These are phyloP conservation scores for Ruellia speciosa DNA, from an alignment of 305 asterid species.

Conservation along the genomic window DNA sequence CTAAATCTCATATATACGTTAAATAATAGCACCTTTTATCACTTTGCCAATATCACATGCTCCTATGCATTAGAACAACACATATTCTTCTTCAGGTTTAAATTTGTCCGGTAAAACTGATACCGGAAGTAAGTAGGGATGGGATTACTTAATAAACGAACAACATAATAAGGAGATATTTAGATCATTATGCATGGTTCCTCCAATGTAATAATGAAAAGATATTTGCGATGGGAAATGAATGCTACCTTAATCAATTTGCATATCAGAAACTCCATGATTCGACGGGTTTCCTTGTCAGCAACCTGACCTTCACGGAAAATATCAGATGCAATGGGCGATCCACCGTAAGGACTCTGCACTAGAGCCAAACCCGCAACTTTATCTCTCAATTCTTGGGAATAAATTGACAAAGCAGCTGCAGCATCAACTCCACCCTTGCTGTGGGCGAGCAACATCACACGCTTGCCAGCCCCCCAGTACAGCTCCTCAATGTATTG, in stretches of 20 bases:
- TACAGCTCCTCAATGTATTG: conserved; percentile 80
- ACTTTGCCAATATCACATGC: too few relatives aligned
- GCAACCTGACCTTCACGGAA: conserved; percentile 93
- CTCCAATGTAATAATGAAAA: not conserved
- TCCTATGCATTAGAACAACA: too few relatives aligned
- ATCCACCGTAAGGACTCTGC: conserved; percentile 93
- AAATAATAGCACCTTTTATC: too few relatives aligned
- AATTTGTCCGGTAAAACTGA: too few relatives aligned
- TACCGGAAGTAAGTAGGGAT: too few relatives aligned
- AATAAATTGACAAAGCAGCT: conserved; percentile 83
- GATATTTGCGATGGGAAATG: conserved; percentile 5
- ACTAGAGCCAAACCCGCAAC: conserved; percentile 84
- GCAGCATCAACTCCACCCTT: conserved; percentile 99
- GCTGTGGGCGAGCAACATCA: conserved; percentile 93
- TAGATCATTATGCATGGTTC: too few relatives aligned
- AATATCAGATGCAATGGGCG: conserved; percentile 84
- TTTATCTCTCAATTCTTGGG: conserved; percentile 57
- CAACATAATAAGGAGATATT: too few relatives aligned
- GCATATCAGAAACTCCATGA: conserved; percentile 81
- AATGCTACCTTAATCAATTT: conserved; percentile 69
- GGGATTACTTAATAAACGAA: too few relatives aligned
- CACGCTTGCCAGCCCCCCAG: conserved; percentile 93
- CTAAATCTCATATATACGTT: too few relatives aligned
- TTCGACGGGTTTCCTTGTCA: conserved; percentile 69
- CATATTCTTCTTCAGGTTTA: too few relatives aligned